phyloP scores from a whole-genome alignment of 768 basidiomycete genomes.

The Clitopilus passeckerianus region DNA sequence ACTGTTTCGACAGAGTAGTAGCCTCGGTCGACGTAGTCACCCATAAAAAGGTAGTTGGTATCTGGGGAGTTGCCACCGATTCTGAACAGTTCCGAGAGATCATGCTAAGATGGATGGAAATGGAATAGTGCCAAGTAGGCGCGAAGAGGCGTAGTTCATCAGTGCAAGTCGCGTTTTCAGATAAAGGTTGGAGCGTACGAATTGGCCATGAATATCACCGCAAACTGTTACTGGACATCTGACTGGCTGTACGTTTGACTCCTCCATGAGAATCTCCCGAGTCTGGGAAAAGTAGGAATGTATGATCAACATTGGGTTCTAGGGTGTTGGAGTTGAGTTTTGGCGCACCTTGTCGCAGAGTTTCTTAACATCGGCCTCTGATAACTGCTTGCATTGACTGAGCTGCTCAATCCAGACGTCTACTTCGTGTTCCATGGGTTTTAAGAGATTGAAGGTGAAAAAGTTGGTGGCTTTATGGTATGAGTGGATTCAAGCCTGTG shows the following conservation, averaged over 20 bases:
- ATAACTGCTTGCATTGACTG: slow-evolving; percentile 93
- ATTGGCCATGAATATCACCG: slow-evolving; percentile 99
- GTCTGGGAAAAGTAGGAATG: slow-evolving; percentile 49
- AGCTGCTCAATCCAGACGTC: slow-evolving; percentile 97
- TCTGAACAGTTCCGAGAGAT: slow-evolving; percentile 97
- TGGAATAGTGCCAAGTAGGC: slow-evolving; percentile 4
- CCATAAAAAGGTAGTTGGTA: slow-evolving; percentile 99
- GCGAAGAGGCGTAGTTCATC: slow-evolving; percentile 8
- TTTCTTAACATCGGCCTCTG: slow-evolving; percentile 93
- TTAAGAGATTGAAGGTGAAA: slow-evolving; percentile 23
- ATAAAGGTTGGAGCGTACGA: slow-evolving; percentile 61
- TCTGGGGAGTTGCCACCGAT: slow-evolving; percentile 99
- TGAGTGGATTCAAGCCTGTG: slow-evolving; percentile 24
- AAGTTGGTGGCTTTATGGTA: slow-evolving; percentile 21
- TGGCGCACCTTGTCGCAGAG: slow-evolving; percentile 91
- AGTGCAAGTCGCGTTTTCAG: slow-evolving; percentile 4
- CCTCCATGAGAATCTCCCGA: slow-evolving; percentile 97
- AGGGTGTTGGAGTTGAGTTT: slow-evolving; percentile 7
- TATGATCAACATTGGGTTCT: slow-evolving; percentile 14
- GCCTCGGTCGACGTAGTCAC: slow-evolving; percentile 98
- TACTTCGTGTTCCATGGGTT: slow-evolving; percentile 69
- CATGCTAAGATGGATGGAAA: slow-evolving; percentile 58
- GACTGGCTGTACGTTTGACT: slow-evolving; percentile 98
- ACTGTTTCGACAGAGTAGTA: slow-evolving; percentile 99
- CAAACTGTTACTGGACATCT: slow-evolving; percentile 99